phyloP scores from a whole-genome alignment of 2,329 filamentous ascomycete genomes.

The Corinectria fuckeliana region DNA sequence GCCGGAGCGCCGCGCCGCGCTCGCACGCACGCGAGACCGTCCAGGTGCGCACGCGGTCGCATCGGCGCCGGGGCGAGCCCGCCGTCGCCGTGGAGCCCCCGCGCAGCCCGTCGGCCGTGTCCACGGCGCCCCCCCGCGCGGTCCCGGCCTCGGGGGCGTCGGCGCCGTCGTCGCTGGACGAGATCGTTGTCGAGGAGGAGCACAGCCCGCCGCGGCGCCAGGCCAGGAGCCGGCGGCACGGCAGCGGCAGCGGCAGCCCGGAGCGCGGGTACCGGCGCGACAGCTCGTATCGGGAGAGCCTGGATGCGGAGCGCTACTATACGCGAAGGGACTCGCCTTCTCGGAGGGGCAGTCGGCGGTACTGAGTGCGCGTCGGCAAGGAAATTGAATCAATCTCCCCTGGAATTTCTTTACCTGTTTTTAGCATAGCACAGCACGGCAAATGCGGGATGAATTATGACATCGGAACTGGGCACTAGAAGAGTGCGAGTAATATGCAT shows the following conservation, averaged over 20 bases:
- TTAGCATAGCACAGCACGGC: background rate
- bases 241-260: slow-evolving; percentile 27
- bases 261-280: slow-evolving; percentile 34
- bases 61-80: slow-evolving; percentile 19
- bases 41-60: slow-evolving; percentile 35
- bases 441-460: slow-evolving; percentile 11
- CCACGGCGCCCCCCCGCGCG: slow-evolving; percentile 37
- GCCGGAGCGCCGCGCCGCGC: slow-evolving; percentile 23
- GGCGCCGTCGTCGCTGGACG: slow-evolving; percentile 45
- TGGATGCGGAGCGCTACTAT: slow-evolving; percentile 26
- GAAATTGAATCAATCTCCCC: too few relatives aligned
- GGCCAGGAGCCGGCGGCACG: slow-evolving; percentile 27
- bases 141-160: slow-evolving; percentile 33
- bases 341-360: slow-evolving; percentile 30
- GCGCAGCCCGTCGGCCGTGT: slow-evolving; percentile 30
- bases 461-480: background rate
- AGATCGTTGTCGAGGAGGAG: slow-evolving; percentile 48
- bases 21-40: slow-evolving; percentile 36
- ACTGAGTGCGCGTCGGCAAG: background rate
- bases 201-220: slow-evolving; percentile 35
- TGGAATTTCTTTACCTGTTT: slow-evolving; percentile 3
- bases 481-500: background rate
- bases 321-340: slow-evolving; percentile 32
- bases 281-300: slow-evolving; percentile 25
- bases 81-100: slow-evolving; percentile 41